Evolutionary conservation across 192 early-diverging fungal genomes (phyloP), one percentile per base, ranked within the genome.

Genomic region (Mortierella alpina): DNA sequence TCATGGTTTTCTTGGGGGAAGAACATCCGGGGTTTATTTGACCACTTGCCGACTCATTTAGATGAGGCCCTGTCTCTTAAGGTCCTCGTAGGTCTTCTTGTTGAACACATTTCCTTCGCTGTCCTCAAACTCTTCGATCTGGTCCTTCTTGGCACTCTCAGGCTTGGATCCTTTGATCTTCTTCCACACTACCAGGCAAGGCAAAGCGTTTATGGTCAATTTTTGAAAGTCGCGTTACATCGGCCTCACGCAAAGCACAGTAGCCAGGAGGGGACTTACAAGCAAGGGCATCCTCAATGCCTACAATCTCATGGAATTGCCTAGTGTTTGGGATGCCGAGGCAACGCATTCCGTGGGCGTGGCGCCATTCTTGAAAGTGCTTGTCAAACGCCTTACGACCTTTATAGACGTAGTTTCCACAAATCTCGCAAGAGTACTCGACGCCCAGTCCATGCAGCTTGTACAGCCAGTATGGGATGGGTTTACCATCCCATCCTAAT

Each of bases 381-480:
- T 92, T 88, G 73, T 99, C 97, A 65, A 96, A 99, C 0, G 95
- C 97, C 69, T 98, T 98, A 42, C 96, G 89, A 23, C 97, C 97
- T 87, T 96, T 97, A 77, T 99, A 97, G 18, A 95, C 88, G 61
- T 91, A 92, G 69, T 96, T 95, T 41, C 96, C 97, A 74, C 97
- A 99, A 63, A 99, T 97, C 84, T 99, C 96, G 75, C 97, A 99
- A 1, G 92, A 87, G 73, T 97, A 98, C 70, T 97, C 94, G 41
- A 96, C 93, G 13, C 95, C 95, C 61, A 99, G 84, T 7, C 97
- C 97, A 75, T 98, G 97, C 57, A 99, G 86, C 84, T 98, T 98
- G 89, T 95, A 99, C 41, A 99, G 86, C 97, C 97, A 99, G 80
- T 95, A 99, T 18, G 97, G 97, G 84, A 99, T 99, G 18, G 96